Evolutionary conservation across 768 basidiomycete genomes (phyloP).

Genomic region (Naematelia encephala): DNA sequence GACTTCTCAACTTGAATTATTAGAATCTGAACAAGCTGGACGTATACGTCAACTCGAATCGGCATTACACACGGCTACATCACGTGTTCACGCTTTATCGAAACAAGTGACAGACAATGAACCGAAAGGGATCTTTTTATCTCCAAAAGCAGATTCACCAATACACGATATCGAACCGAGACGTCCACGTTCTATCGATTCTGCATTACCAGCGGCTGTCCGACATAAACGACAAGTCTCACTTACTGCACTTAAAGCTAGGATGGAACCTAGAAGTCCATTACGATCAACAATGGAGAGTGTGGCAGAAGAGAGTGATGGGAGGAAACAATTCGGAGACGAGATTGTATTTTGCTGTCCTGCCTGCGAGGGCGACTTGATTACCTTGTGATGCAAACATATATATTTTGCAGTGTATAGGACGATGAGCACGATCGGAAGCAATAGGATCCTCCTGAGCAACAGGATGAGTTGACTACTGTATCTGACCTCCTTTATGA

Average conservation of each 20-base stretch:
- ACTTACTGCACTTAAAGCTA: conserved; percentile 43
- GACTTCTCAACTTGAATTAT: conserved; percentile 11
- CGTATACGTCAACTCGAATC: conserved; percentile 31
- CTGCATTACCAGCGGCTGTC: conserved; percentile 39
- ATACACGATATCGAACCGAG: neutral
- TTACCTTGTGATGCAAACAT: conserved; percentile 25
- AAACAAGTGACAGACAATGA: conserved; percentile 41
- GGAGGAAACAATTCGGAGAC: conserved; percentile 41
- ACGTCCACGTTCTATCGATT: conserved; percentile 28
- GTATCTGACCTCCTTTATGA: too few relatives aligned
- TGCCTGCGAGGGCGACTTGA: conserved; percentile 47
- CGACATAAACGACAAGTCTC: conserved; percentile 48
- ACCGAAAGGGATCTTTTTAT: too few relatives aligned
- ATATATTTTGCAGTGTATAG: too few relatives aligned
- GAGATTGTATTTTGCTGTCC: conserved; percentile 49
- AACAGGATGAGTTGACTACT: too few relatives aligned
- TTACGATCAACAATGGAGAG: conserved; percentile 4
- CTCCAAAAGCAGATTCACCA: too few relatives aligned
- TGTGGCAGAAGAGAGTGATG: conserved; percentile 3
- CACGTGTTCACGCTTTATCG: conserved; percentile 33
- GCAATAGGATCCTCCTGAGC: too few relatives aligned
- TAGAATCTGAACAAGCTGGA: conserved; percentile 25
- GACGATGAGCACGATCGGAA: too few relatives aligned
- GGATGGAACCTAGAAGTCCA: conserved; percentile 33
- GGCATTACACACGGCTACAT: conserved; percentile 28